phyloP scores from a whole-genome alignment of 352 stramenopile genomes.

The Phytophthora citrophthora region DNA sequence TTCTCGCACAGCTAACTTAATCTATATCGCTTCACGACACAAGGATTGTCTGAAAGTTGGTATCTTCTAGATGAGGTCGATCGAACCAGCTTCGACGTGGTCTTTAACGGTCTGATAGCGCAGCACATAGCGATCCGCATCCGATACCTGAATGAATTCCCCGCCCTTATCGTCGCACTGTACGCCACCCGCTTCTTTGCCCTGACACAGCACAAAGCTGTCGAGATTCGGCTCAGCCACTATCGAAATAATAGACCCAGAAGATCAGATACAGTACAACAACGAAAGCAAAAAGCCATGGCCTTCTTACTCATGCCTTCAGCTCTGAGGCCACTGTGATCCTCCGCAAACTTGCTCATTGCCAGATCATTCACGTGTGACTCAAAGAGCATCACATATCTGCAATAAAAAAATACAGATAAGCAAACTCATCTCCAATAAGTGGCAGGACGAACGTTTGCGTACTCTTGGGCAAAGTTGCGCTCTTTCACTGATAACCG shows the following conservation, averaged over 20 bases:
- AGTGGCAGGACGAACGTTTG: neutral
- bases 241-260: conserved; percentile 19
- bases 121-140: conserved; percentile 72
- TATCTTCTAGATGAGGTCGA: conserved; percentile 51
- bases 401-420: conserved; percentile 12
- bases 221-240: conserved; percentile 78
- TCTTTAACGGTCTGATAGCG: conserved; percentile 68
- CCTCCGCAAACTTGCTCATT: conserved; percentile 65
- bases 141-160: conserved; percentile 66
- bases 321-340: conserved; percentile 59
- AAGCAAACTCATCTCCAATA: neutral
- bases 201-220: conserved; percentile 85
- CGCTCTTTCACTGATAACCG: conserved; percentile 77
- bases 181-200: conserved; percentile 55
- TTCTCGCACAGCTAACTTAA: conserved; percentile 47
- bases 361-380: conserved; percentile 75
- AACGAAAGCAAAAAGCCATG: neutral
- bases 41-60: neutral
- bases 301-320: conserved; percentile 70
- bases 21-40: conserved; percentile 34
- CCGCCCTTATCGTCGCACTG: conserved; percentile 77
- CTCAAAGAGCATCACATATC: conserved; percentile 68
- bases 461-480: conserved; percentile 78
- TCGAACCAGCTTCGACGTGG: conserved; percentile 62
- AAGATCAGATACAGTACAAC: conserved; percentile 6